Evolutionary conservation across 2,329 filamentous ascomycete species (phyloP), one percentile per base, ranked within the genome.

Genomic region (Ophiognomonia clavigignenti-juglandacearum): DNA sequence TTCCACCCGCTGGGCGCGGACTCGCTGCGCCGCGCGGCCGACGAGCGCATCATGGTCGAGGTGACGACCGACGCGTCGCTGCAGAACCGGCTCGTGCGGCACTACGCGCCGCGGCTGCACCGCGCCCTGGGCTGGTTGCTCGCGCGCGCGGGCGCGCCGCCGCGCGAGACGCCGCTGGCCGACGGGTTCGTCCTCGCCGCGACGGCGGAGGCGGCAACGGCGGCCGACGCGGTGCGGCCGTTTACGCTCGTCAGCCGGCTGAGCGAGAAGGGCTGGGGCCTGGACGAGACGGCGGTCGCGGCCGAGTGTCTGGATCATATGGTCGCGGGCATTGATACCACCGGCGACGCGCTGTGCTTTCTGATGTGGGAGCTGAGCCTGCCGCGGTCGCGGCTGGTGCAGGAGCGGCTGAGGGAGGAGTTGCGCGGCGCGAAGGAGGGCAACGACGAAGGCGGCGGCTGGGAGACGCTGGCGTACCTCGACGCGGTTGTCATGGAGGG

Each of bases 241-340:
- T 80, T 83, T 50, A 82, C 79, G 1, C 70, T 86, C 4, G 61
- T 84, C 39, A 74, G 72, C 57, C 75, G 80, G 27, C 74, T 86
- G 54, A 64, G 77, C 58, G 65, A 79, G 56, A 69, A 79, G 64
- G 61, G 64, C 56, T 53, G 66, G 56, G 62, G 67, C 4, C 68
- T 84, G 27, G 70, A 76, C 27, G 61, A 67, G 4, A 64, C 78
- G 3, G 74, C 82, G 55, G 74, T 79, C 53, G 82, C 82, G 0
- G 82, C 83, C 18, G 84, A 88, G 62, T 85, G 80, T 56, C 74
- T 85, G 47, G 83, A 87, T 55, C 83, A 87, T 60, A 81, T 87
- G 78, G 80, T 77, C 0, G 83, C 83, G 0, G 84, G 83, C 0
- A 85, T 87, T 50, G 83, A 87, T 56, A 87, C 84, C 1, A 86